phyloP scores from a whole-genome alignment of 805 yeast species.

The Phaffomyces opuntiae region DNA sequence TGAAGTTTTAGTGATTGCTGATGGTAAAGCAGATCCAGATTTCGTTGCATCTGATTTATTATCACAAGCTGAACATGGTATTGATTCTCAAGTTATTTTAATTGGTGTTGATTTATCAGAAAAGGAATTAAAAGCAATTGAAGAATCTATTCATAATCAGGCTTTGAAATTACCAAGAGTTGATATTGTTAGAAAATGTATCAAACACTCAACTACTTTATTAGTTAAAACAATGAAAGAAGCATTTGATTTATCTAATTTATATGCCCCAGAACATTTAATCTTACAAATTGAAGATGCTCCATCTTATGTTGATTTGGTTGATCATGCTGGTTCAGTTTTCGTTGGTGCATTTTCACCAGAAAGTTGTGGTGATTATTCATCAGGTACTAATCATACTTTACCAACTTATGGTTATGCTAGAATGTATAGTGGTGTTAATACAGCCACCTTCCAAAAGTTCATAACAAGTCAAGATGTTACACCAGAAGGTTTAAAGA shows the following conservation, averaged over 20 bases:
- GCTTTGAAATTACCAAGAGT: constrained; percentile 83
- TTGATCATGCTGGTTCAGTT: constrained; percentile 92
- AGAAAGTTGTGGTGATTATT: constrained; percentile 97
- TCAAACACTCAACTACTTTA: constrained; percentile 83
- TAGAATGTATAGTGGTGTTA: constrained; percentile 94
- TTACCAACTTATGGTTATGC: constrained; percentile 98
- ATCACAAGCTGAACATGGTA: constrained; percentile 98
- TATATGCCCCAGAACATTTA: constrained; percentile 96
- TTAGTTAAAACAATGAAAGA: constrained; percentile 62
- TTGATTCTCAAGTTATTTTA: constrained; percentile 94
- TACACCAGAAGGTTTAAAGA: constrained; percentile 73
- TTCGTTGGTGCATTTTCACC: constrained; percentile 96
- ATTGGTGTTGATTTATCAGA: constrained; percentile 69
- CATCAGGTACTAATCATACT: constrained; percentile 97
- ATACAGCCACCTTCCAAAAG: constrained; percentile 92
- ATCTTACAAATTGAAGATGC: constrained; percentile 87
- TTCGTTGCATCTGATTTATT: constrained; percentile 95
- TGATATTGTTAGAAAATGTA: constrained; percentile 86
- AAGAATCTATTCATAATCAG: constrained; percentile 77
- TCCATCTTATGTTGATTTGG: constrained; percentile 55
- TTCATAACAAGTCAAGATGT: constrained; percentile 92
- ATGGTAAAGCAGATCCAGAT: constrained; percentile 80
- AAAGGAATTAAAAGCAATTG: constrained; percentile 58
- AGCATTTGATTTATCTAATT: constrained; percentile 82
- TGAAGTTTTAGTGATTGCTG: constrained; percentile 95